Base-by-base conservation (phyloP, 805 yeast species). In the Wickerhamomyces xylosicus region DNA sequence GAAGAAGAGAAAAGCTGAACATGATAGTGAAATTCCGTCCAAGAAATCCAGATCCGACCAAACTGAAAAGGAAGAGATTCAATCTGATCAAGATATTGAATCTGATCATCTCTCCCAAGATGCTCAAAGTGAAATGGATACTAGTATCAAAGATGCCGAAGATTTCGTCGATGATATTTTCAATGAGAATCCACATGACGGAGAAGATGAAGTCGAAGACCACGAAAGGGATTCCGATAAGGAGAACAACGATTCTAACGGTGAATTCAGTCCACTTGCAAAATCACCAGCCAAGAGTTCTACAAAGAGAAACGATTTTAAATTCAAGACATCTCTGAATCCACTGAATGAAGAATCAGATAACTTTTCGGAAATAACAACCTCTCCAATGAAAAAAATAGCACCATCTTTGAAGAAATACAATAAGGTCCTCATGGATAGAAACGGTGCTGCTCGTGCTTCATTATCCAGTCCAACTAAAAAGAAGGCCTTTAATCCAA, bases 181-280 rank as follows among this genome's bases (percentile, higher is more conserved):
- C 29, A 21, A 4, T 17, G 19, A 17, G 13, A 16, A 13, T 28
- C 25, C 27, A 33, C 18, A 19, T 17, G 11, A 13, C 10, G 25
- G 14, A 31, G 16, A 8, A 5, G 28, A n/a, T 10, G 37, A 37
- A 16, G 34, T 41, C 11, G 32, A 37, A 29, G 28, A 25, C n/a
- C 32, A 34, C 37, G 33, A 41, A 4, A 37, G 36, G 14, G 46
- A 44, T 2, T 31, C 41, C 10, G 45, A 41, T 18, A 43, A 38
- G 34, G 47, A 47, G 20, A 32, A 36, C 22, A 46, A 46, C n/a
- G n/a, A n/a, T 13, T 25, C 29, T 4, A 25, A 25, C 14, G 13
- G 5, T 25, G 29, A 25, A 11, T 25, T 25, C 29, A 25, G 29
- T n/a, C 29, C 29, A 9, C 14, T 25, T 8, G 8, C 29, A 11